Percentiles rank a stretch among this genome's conserved stretches.
Conservation (phyloP, 2,329 filamentous ascomycete genomes). For the Coniella lustricola region DNA sequence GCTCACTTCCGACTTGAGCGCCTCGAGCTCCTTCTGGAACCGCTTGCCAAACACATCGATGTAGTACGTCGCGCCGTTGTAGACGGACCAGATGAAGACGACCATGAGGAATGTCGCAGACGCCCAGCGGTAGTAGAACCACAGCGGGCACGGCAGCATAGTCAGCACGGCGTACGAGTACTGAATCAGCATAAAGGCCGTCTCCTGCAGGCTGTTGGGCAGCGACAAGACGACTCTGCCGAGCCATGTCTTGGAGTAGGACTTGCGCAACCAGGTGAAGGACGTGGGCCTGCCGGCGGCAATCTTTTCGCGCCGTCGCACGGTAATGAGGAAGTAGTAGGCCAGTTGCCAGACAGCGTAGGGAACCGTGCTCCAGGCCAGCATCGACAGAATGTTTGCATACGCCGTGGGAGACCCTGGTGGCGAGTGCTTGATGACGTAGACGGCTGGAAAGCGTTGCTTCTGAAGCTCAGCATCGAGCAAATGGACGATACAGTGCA, state of each 20-base stretch:
- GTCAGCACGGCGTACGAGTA: constrained; percentile 85
- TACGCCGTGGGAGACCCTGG: constrained; percentile 75
- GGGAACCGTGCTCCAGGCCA: constrained; percentile 87
- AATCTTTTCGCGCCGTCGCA: constrained; percentile 91
- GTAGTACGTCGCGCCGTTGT: constrained; percentile 96
- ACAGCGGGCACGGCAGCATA: constrained; percentile 89
- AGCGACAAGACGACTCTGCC: constrained; percentile 77
- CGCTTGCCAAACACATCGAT: constrained; percentile 96
- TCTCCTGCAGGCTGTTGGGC: constrained; percentile 70
- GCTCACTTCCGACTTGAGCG: constrained; percentile 78
- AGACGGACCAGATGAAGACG: constrained; percentile 91
- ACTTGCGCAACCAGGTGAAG: constrained; percentile 92
- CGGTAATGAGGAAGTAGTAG: constrained; percentile 94
- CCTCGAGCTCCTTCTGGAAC: constrained; percentile 93
- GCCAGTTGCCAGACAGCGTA: constrained; percentile 88
- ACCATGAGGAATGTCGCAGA: constrained; percentile 68
- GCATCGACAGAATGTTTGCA: constrained; percentile 71
- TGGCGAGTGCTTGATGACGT: constrained; percentile 63
- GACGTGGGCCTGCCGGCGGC: constrained; percentile 91
- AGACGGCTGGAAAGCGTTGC: constrained; percentile 74
- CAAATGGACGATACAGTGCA: constrained; percentile 89
- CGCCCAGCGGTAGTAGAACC: constrained; percentile 84
- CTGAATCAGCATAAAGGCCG: constrained; percentile 93
- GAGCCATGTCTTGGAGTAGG: constrained; percentile 84
- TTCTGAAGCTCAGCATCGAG: constrained; percentile 58